Evolutionary conservation across 768 basidiomycete genomes (phyloP).

Genomic region (Amanita molliuscula): DNA sequence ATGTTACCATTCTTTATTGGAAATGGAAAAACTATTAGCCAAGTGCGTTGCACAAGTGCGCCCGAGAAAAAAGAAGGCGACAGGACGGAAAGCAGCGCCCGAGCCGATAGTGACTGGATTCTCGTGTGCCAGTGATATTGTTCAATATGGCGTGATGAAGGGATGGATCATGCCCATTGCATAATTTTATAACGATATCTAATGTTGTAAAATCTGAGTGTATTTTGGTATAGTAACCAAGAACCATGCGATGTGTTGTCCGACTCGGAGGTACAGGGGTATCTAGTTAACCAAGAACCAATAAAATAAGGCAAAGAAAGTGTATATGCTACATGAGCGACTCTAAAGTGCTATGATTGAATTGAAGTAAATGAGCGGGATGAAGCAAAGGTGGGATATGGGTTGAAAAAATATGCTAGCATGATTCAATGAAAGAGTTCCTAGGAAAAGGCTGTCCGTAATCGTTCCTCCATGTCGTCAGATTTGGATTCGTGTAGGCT

Average conservation of each 20-base stretch:
- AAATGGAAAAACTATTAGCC: conserved; percentile 52
- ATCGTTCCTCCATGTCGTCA: conserved; percentile 32
- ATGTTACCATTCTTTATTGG: conserved; percentile 59
- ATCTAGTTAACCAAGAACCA: neutral
- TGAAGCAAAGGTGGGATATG: neutral
- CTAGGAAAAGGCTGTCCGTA: conserved; percentile 45
- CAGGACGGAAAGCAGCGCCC: conserved; percentile 19
- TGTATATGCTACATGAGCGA: conserved; percentile 3
- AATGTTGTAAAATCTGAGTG: neutral
- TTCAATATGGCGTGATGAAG: conserved; percentile 46
- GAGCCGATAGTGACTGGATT: conserved; percentile 19
- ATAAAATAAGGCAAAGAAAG: neutral
- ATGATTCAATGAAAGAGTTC: conserved; percentile 32
- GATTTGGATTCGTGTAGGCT: conserved; percentile 59
- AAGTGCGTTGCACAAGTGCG: conserved; percentile 29
- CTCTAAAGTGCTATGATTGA: neutral
- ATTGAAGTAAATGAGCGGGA: neutral
- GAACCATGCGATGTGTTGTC: neutral
- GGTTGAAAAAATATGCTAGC: conserved; percentile 7
- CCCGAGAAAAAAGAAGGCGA: conserved; percentile 18
- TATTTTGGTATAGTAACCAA: neutral
- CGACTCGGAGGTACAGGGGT: neutral
- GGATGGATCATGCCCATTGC: conserved; percentile 45
- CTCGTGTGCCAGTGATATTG: conserved; percentile 48
- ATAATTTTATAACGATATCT: neutral